Evolutionary conservation across 2,329 filamentous ascomycete species (phyloP), one percentile per base, ranked within the genome.

Genomic region (Pestalotiopsis sp.): DNA sequence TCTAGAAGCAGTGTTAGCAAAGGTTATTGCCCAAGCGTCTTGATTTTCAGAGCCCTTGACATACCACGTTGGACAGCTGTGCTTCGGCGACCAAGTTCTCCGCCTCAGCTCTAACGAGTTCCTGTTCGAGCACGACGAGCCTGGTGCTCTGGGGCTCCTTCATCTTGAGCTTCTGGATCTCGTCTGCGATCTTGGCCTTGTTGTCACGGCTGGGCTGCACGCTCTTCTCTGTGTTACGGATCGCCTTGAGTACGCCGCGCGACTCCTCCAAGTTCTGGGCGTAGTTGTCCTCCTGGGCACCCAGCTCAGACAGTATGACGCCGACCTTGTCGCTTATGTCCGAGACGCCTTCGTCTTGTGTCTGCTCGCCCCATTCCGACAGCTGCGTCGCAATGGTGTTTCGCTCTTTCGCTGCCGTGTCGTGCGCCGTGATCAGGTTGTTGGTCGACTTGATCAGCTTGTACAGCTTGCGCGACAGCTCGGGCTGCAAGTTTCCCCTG

Each of bases 251-350:
- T 27, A 94, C 82, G 41, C 85, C 87, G 63, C 96, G 89, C 73
- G 92, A 93, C 71, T 97, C 94, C 79, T 99, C 96, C 67, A 99
- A 81, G 63, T 91, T 91, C 80, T 95, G 92, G 4, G 95, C 93
- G 80, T 95, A 98, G 60, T 86, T 78, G 73, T 98, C 95, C 80
- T 99, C 96, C 81, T 97, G 94, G 81, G 97, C 94, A 65, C 94
- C 96, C 70, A 99, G 90, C 84, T 98, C 96, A 25, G 93, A 92
- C 69, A 99, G 85, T 75, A 99, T 85, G 52, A 98, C 95, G 65
- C 94, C 96, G 65, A 99, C 87, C 86, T 99, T 99, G 86, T 98
- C 96, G 69, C 93, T 94, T 74, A 99, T 88, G 78, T 98, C 96
- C 65, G 90, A 94, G 76, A 98, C 86, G 65, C 91, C 90, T 70